Conservation (phyloP, 768 basidiomycete species). For the Sarcomyxa edulis region DNA sequence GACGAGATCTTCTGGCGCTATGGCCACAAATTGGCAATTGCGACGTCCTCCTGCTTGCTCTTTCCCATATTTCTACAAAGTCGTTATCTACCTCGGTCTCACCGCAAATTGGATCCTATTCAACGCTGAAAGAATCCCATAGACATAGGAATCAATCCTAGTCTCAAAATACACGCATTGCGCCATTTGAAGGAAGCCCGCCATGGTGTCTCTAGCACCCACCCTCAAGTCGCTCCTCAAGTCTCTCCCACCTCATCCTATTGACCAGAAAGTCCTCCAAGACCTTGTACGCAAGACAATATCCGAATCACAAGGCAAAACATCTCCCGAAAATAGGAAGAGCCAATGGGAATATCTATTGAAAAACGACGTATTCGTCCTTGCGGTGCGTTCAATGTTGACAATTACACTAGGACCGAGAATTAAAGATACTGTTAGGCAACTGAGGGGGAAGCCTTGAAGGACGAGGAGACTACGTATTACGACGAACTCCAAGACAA, state of each 20-base stretch:
- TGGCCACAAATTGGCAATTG: too few species aligned
- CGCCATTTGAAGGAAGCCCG: too few species aligned
- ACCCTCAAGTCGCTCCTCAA: constrained; percentile 45
- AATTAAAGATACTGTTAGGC: constrained; percentile 32
- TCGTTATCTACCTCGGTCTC: too few species aligned
- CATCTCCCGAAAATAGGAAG: constrained; percentile 55
- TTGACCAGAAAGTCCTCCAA: constrained; percentile 41
- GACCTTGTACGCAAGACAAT: constrained; percentile 44
- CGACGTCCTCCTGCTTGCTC: too few species aligned
- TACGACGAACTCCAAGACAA: constrained; percentile 55
- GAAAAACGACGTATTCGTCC: constrained; percentile 62
- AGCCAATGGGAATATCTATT: constrained; percentile 74
- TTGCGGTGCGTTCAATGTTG: constrained; percentile 52
- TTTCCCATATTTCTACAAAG: too few species aligned
- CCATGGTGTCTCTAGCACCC: constrained; percentile 49
- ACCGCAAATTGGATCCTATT: too few species aligned
- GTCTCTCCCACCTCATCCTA: constrained; percentile 46
- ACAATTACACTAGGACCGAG: not conserved
- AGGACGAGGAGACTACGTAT: constrained; percentile 46
- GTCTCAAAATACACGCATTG: too few species aligned
- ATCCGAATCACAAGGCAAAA: constrained; percentile 30
- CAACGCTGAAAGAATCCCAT: too few species aligned
- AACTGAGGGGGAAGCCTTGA: constrained; percentile 63
- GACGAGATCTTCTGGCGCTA: too few species aligned
- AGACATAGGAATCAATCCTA: too few species aligned